A percentile compares a stretch with the other conserved stretches of the same genome.
Evolutionary conservation across 768 basidiomycete species (phyloP).

Genomic region (Leccinum longicurvipes): DNA sequence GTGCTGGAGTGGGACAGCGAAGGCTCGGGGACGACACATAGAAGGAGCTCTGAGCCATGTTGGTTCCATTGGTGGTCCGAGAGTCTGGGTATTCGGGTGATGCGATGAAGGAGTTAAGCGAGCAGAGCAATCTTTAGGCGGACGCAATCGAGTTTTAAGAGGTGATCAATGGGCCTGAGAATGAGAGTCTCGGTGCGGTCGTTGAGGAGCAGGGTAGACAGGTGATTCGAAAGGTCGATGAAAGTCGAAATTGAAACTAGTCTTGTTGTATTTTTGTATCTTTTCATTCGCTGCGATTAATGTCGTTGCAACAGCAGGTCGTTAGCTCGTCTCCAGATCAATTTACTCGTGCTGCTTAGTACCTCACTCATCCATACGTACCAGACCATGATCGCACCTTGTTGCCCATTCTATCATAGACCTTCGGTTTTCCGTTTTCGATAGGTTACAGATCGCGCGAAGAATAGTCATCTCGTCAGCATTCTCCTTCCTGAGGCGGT

Average conservation of each 20-base stretch:
- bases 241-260: slow-evolving; percentile 16
- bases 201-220: slow-evolving; percentile 84
- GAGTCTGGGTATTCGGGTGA: slow-evolving; percentile 64
- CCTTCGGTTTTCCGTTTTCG: not conserved
- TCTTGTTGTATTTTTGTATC: no score
- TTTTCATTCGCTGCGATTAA: not conserved
- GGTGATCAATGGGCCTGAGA: slow-evolving; percentile 73
- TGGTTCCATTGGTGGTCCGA: slow-evolving; percentile 50
- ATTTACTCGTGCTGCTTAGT: not conserved
- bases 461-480: not conserved
- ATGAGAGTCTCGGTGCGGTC: slow-evolving; percentile 83
- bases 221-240: slow-evolving; percentile 68
- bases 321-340: not conserved
- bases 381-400: not conserved
- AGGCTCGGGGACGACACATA: slow-evolving; percentile 85
- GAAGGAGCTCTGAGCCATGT: slow-evolving; percentile 65
- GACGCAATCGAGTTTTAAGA: slow-evolving; percentile 78
- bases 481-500: not conserved
- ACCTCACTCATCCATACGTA: not conserved
- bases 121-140: slow-evolving; percentile 81
- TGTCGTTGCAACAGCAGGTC: not conserved
- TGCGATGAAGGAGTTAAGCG: slow-evolving; percentile 68
- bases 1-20: slow-evolving; percentile 83
- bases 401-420: not conserved
- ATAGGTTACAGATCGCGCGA: not conserved